Conservation (phyloP, 257 asterid species). For the Solanum microdontum region DNA sequence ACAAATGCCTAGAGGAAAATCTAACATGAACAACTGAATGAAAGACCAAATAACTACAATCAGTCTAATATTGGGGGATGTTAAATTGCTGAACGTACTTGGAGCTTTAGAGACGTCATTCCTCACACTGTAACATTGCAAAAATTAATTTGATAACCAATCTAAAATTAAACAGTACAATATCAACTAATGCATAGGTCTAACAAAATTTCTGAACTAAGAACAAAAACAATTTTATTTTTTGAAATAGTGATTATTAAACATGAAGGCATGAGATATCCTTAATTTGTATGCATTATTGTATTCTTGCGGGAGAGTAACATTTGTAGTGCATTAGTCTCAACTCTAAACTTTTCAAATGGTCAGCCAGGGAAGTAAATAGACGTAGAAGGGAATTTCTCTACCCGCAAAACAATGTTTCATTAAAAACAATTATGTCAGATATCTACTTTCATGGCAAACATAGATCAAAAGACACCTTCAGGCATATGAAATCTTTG, state of each 20-base stretch:
- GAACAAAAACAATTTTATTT: background rate
- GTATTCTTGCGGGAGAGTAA: background rate
- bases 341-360: background rate
- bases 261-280: background rate
- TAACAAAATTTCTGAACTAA: background rate
- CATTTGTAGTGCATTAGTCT: background rate
- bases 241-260: background rate
- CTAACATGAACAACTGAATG: background rate
- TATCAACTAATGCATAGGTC: background rate
- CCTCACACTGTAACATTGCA: background rate
- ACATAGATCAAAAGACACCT: constrained; percentile 18
- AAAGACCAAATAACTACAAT: background rate
- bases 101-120: background rate
- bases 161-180: background rate
- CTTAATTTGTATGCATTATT: background rate
- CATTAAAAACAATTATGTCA: background rate
- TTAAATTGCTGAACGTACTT: background rate
- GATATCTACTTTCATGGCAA: background rate
- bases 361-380: background rate
- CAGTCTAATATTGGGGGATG: background rate
- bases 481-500: constrained; percentile 9
- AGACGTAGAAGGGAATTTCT: background rate
- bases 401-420: background rate
- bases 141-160: background rate
- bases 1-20: background rate